Conservation (phyloP, 176 grass and related monocot species). For the Cenchrus fungigraminus region DNA sequence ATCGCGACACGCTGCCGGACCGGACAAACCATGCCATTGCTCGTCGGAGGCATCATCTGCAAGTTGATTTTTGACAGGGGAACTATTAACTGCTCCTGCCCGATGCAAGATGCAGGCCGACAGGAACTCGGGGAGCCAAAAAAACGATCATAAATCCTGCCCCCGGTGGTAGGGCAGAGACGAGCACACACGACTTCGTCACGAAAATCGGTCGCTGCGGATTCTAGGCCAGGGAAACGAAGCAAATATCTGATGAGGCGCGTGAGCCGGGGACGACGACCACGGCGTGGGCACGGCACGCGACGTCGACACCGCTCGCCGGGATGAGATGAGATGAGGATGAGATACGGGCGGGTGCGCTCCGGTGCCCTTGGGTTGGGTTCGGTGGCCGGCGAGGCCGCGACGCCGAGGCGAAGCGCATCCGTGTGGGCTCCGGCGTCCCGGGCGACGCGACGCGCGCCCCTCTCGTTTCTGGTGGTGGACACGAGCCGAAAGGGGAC, state of each 20-base stretch:
- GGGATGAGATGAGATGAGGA: neutral
- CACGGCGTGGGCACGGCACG: neutral
- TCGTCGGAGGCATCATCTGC: neutral
- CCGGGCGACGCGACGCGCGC: neutral
- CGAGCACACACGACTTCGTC: neutral
- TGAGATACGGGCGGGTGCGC: neutral
- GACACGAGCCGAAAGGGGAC: neutral
- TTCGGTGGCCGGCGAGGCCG: neutral
- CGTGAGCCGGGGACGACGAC: neutral
- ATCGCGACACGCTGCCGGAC: neutral
- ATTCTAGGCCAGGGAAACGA: constrained; percentile 5
- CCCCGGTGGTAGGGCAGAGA: neutral
- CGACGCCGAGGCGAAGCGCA: neutral
- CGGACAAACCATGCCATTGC: neutral
- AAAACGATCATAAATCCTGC: neutral
- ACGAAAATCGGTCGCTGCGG: neutral
- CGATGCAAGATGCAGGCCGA: neutral
- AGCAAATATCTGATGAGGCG: constrained; percentile 27
- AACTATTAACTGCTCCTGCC: neutral
- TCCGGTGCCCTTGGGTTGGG: neutral
- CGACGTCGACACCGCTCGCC: neutral
- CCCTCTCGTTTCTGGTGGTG: neutral
- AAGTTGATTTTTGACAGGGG: neutral
- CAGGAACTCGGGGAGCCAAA: neutral
- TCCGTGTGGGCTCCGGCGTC: neutral